Evolutionary conservation across 352 stramenopile species (phyloP), one percentile per base, ranked within the genome.

Genomic region (Phytopythium sindhum): DNA sequence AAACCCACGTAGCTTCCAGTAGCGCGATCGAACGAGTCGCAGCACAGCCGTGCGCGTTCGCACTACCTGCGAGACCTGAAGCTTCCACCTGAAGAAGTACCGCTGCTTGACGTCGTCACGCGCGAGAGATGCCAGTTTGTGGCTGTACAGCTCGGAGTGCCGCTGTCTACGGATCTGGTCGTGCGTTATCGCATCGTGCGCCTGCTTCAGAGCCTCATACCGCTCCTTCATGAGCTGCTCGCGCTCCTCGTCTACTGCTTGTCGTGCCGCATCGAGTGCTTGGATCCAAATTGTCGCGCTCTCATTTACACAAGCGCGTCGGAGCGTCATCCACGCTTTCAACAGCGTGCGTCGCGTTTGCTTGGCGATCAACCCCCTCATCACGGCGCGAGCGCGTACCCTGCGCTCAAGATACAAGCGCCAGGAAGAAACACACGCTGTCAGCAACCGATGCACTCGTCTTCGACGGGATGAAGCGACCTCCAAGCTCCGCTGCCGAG

Each of bases 211-310:
- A 19, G 42, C 39, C 7, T 12, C 28, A 26, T 50, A 24, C 0
- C 41, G 56, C 12, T 52, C 39, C 10, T 2, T 4, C 10, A n/a
- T 26, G 28, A 61, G 56, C 42, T 53, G 56, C 24, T 41, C 56
- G 39, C 24, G 37, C 56, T 61, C 56, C 19, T 61, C 56, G 28
- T 61, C 41, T 12, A 61, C 37, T 4, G 56, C 56, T 4, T 29
- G 39, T 6, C 56, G 42, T 31, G 56, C 56, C 12, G 56, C 24
- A n/a, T 51, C 41, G 9, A 61, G 56, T 14, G 41, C 41, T 7
- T 39, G 23, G 9, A 35, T 28, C 37, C 39, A 52, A 8, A 41
- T 2, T 17, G 28, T 14, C 4, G 56, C 56, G 24, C 21, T 28
- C 15, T 28, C 41, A 8, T 35, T n/a, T 6, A 39, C 56, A 26